These are phyloP conservation scores for Fonsecaea monophora DNA, from an alignment of 2,329 filamentous ascomycete genomes.

Conservation along the genomic window DNA sequence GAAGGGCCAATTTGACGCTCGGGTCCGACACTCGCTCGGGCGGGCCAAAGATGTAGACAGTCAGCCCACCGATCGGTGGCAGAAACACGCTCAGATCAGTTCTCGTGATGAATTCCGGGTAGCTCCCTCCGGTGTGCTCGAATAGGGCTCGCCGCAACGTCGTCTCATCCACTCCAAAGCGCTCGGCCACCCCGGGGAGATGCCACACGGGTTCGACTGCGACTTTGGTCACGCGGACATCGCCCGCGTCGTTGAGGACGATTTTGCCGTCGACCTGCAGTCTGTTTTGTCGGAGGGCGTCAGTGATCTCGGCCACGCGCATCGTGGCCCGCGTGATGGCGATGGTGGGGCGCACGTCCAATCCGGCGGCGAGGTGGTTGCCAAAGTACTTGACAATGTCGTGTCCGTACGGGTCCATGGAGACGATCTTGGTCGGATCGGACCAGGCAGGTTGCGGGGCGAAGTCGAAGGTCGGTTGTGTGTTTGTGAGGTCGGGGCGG, in stretches of 20 bases:
- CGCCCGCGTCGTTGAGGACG: conserved; percentile 80
- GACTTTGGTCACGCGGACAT: conserved; percentile 93
- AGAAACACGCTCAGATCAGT: conserved; percentile 94
- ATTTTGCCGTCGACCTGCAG: conserved; percentile 65
- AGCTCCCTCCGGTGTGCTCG: conserved; percentile 94
- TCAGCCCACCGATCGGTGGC: conserved; percentile 92
- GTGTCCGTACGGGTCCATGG: conserved; percentile 95
- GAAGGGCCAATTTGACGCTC: conserved; percentile 77
- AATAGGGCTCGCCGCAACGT: conserved; percentile 85
- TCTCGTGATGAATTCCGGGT: conserved; percentile 94
- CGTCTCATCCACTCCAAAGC: conserved; percentile 93
- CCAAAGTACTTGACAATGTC: conserved; percentile 70
- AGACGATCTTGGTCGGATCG: conserved; percentile 91
- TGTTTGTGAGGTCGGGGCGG: conserved; percentile 79
- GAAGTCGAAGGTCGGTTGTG: conserved; percentile 87
- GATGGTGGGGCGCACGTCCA: conserved; percentile 88
- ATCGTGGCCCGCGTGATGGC: conserved; percentile 92
- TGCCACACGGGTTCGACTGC: conserved; percentile 96
- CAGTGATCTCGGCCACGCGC: conserved; percentile 90
- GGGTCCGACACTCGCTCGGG: conserved; percentile 86
- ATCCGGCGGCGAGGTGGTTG: conserved; percentile 58
- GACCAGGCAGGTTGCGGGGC: conserved; percentile 89
- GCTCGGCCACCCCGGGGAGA: conserved; percentile 82
- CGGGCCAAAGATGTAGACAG: conserved; percentile 95
- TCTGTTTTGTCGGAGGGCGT: conserved; percentile 80